These are phyloP conservation scores for Metschnikowia gelsemii DNA, from an alignment of 805 yeast species.

Conservation along the genomic window DNA sequence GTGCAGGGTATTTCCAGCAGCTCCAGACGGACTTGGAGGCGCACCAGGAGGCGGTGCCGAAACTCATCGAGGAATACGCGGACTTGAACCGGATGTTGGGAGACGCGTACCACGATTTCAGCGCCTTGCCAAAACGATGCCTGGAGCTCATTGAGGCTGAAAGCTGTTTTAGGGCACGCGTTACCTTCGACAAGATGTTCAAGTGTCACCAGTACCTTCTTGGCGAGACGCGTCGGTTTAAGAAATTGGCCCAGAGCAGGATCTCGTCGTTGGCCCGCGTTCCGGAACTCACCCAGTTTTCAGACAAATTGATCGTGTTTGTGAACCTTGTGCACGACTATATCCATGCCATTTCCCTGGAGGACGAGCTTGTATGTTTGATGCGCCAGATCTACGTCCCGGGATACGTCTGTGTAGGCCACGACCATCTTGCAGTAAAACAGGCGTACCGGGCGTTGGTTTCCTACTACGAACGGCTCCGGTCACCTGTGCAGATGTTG, in stretches of 20 bases:
- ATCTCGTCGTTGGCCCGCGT: slow-evolving; percentile 9
- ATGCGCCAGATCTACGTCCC: slow-evolving; percentile 9
- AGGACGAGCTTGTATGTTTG: slow-evolving; percentile 15
- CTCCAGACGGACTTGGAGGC: slow-evolving; percentile 4
- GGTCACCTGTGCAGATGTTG: slow-evolving; percentile 9
- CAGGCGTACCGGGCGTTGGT: slow-evolving; percentile 12
- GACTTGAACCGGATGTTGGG: slow-evolving; percentile 12
- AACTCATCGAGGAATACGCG: slow-evolving; percentile 5
- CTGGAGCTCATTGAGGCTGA: slow-evolving; percentile 14
- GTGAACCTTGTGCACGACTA: slow-evolving; percentile 13
- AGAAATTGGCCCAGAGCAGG: slow-evolving; percentile 4
- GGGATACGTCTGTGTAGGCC: slow-evolving; percentile 12
- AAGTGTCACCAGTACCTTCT: slow-evolving; percentile 15
- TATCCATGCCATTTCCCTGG: slow-evolving; percentile 10
- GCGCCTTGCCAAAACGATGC: slow-evolving; percentile 12
- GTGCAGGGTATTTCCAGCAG: slow-evolving; percentile 10
- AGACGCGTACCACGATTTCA: slow-evolving; percentile 14
- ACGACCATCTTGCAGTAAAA: slow-evolving; percentile 12
- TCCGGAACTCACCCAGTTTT: slow-evolving; percentile 11
- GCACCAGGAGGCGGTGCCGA: slow-evolving; percentile 7
- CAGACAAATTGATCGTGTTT: slow-evolving; percentile 10
- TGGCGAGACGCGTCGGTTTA: slow-evolving; percentile 7
- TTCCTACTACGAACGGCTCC: slow-evolving; percentile 8
- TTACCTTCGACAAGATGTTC: slow-evolving; percentile 15
- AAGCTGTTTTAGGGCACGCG: slow-evolving; percentile 15